Evolutionary conservation across 768 basidiomycete species (phyloP), one percentile per base, ranked within the genome.

Genomic region (Psilocybe sp.): DNA sequence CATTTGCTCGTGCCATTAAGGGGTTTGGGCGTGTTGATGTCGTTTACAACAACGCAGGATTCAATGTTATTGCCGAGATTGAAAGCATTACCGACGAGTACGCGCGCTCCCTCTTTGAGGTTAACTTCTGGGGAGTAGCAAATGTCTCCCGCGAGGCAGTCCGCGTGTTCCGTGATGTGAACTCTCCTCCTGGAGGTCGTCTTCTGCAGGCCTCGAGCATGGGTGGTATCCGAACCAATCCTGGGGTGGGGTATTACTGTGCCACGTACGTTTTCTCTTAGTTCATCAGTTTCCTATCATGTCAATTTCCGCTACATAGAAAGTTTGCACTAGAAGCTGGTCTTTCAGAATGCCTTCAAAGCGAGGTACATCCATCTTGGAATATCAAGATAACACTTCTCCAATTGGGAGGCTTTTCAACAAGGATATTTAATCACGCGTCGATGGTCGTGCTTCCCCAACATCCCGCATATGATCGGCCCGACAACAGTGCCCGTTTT

Each of bases 1-100:
- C 37, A 4, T 46, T 44, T 7, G 34, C 50, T 16, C 19, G 41
- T 20, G 50, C 44, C 5, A 23, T 46, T 13, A 31, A 40, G 11
- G 31, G 33, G 9, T 51, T 46, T 33, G 44, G 45, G 4, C 43
- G 39, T 16, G 38, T 51, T 5, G 50, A 51, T 35, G 50, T 51
- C 18, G 50, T 51, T 19, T 32, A 46, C 7, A 51, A 51, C 39
- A 51, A 51, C 16, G 50, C 50, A 18, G 50, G 50, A 8, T 43
- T 23, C 41, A 31, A n/a, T 14, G 7, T 20, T 7, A 19, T 43
- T 6, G 15, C 18, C 11, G 41, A 43, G 13, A 20, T 43, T 20
- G 41, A 43, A 31, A 19, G 41, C n/a, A 43, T 19, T 31, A 15
- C 41, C 1, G 41, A 43, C 18, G 16, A 19, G 15, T 19, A 23